Conservation (phyloP, 2,329 filamentous ascomycete genomes). For the Dothistroma septosporum region DNA sequence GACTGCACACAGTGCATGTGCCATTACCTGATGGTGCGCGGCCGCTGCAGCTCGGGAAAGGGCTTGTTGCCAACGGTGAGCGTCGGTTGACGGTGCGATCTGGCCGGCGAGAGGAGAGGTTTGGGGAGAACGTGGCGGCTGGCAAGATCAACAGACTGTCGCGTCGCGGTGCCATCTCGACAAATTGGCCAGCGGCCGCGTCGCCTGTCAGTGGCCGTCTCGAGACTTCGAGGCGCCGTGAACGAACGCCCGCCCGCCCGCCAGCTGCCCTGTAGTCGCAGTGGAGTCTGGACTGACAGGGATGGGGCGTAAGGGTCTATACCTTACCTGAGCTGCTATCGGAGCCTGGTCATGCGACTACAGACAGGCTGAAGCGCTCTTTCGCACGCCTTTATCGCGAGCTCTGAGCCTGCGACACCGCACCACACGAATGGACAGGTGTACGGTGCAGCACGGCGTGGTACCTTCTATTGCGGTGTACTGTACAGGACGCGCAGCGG, state of each 20-base stretch:
- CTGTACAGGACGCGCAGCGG: background rate
- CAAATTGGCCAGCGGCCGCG: background rate
- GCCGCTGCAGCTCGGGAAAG: background rate
- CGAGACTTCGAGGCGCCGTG: background rate
- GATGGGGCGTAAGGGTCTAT: background rate
- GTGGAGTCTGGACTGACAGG: slow-evolving; percentile 1
- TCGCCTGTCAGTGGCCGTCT: background rate
- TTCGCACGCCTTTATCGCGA: background rate
- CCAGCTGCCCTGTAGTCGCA: too few species aligned
- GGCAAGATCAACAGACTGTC: background rate
- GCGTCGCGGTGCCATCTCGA: background rate
- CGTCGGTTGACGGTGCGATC: background rate
- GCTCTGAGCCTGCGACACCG: background rate
- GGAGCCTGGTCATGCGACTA: slow-evolving; percentile 5
- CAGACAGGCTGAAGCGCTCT: background rate
- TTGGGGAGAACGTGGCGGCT: background rate
- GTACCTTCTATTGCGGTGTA: background rate
- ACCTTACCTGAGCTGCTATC: background rate
- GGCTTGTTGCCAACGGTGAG: background rate
- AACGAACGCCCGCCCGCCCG: background rate
- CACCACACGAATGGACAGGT: background rate
- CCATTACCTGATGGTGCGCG: too few species aligned
- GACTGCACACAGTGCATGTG: background rate
- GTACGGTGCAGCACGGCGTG: background rate
- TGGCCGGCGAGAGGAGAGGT: background rate